Conservation (phyloP, 352 stramenopile genomes). For the Pythium vanterpoolii region DNA sequence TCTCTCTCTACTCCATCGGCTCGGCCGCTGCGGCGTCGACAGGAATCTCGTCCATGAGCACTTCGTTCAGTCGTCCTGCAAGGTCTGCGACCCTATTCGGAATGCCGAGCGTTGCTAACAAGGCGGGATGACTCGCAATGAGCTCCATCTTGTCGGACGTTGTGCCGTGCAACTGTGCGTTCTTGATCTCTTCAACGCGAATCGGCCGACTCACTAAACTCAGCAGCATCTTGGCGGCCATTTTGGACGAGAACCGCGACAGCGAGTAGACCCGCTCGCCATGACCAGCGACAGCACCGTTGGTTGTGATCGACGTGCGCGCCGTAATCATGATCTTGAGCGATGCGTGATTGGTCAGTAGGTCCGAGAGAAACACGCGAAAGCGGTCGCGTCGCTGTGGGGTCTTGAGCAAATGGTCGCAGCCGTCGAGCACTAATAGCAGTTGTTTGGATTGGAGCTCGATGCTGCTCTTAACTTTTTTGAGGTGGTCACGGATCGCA, state of each 20-base stretch:
- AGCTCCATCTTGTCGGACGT: slow-evolving; percentile 63
- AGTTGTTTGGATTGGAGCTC: slow-evolving; percentile 54
- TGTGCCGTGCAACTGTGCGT: slow-evolving; percentile 27
- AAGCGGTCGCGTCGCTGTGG: slow-evolving; percentile 55
- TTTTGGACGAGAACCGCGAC: slow-evolving; percentile 66
- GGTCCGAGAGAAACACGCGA: slow-evolving; percentile 58
- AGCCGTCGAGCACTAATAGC: slow-evolving; percentile 70
- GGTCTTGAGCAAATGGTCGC: slow-evolving; percentile 57
- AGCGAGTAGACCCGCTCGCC: slow-evolving; percentile 68
- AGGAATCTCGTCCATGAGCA: slow-evolving; percentile 61
- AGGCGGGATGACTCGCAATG: slow-evolving; percentile 64
- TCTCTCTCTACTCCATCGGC: slow-evolving; percentile 14
- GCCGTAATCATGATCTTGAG: slow-evolving; percentile 77
- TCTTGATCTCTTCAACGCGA: slow-evolving; percentile 62
- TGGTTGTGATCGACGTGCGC: slow-evolving; percentile 51
- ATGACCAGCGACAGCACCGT: slow-evolving; percentile 63
- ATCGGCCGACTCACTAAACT: slow-evolving; percentile 73
- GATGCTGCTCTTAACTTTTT: slow-evolving; percentile 44
- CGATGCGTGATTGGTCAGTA: slow-evolving; percentile 64
- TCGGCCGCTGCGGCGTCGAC: slow-evolving; percentile 14
- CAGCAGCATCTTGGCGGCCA: slow-evolving; percentile 68
- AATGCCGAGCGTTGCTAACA: slow-evolving; percentile 56
- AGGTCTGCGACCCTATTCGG: slow-evolving; percentile 72
- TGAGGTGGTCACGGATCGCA: slow-evolving; percentile 49
- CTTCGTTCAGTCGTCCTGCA: slow-evolving; percentile 61